Percentiles rank a stretch among this genome's conserved stretches.
Conservation (phyloP, 2,329 filamentous ascomycete genomes). For the Claviceps paspali region DNA sequence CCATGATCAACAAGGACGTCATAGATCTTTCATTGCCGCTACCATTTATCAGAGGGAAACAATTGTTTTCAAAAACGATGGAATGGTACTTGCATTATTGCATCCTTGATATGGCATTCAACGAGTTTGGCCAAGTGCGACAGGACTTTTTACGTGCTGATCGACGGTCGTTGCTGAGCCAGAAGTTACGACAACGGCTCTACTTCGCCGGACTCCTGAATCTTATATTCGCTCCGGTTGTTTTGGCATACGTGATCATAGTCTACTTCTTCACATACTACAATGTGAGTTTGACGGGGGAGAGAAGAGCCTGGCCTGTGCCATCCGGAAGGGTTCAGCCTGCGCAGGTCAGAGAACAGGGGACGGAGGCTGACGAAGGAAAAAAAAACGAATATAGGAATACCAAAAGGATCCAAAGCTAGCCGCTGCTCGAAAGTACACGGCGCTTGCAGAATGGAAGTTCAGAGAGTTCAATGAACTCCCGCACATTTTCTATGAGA, state of each 20-base stretch:
- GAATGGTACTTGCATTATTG: slow-evolving; percentile 87
- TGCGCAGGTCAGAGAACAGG: background rate
- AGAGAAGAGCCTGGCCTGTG: no score
- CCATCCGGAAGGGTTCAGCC: no score
- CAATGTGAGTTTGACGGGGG: slow-evolving; percentile 46
- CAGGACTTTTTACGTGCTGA: slow-evolving; percentile 75
- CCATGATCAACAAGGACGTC: slow-evolving; percentile 93
- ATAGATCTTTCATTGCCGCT: slow-evolving; percentile 74
- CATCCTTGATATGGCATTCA: slow-evolving; percentile 88
- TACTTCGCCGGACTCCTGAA: slow-evolving; percentile 75
- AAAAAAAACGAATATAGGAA: slow-evolving; percentile 39
- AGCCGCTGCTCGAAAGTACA: slow-evolving; percentile 71
- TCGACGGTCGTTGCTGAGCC: slow-evolving; percentile 62
- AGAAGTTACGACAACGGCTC: slow-evolving; percentile 63
- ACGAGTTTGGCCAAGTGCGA: slow-evolving; percentile 73
- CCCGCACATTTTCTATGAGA: slow-evolving; percentile 76
- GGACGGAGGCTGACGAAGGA: no score
- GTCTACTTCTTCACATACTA: slow-evolving; percentile 94
- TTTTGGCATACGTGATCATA: slow-evolving; percentile 72
- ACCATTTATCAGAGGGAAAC: slow-evolving; percentile 64
- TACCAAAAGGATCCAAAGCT: slow-evolving; percentile 89
- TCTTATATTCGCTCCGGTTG: slow-evolving; percentile 71
- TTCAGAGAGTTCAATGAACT: slow-evolving; percentile 98
- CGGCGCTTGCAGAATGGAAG: slow-evolving; percentile 90
- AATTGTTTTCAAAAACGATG: slow-evolving; percentile 76